Conservation (phyloP, 2,329 filamentous ascomycete species). For the Sphaerulina vaccinii region DNA sequence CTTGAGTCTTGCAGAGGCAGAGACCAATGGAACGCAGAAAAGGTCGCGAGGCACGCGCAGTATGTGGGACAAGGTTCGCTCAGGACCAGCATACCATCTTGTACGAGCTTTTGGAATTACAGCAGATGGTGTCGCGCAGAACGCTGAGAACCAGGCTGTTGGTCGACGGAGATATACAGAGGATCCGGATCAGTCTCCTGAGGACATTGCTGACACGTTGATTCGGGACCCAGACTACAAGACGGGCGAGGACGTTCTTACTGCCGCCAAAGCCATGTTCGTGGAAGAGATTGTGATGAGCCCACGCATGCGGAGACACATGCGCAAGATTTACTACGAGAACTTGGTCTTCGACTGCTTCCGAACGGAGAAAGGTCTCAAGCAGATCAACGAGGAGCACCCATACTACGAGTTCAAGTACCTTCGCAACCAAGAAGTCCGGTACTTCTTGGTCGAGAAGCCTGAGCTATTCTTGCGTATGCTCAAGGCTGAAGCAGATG, state of each 20-base stretch:
- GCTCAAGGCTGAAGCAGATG: constrained; percentile 95
- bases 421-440: constrained; percentile 73
- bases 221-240: constrained; percentile 69
- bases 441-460: constrained; percentile 70
- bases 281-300: constrained; percentile 86
- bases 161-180: constrained; percentile 80
- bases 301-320: constrained; percentile 83
- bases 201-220: constrained; percentile 81
- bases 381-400: constrained; percentile 90
- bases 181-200: constrained; percentile 74
- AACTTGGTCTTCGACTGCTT: constrained; percentile 81
- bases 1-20: constrained; percentile 61
- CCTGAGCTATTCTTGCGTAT: constrained; percentile 94
- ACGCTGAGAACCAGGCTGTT: constrained; percentile 65
- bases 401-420: constrained; percentile 99
- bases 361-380: constrained; percentile 89
- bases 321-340: constrained; percentile 79
- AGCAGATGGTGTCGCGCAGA: constrained; percentile 83
- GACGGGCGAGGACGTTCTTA: constrained; percentile 72
- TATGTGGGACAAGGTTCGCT: constrained; percentile 79
- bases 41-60: constrained; percentile 80
- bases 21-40: constrained; percentile 66
- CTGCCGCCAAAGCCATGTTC: constrained; percentile 81
- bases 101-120: constrained; percentile 89
- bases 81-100: constrained; percentile 74